Evolutionary conservation across 2,329 filamentous ascomycete species (phyloP), one percentile per base, ranked within the genome.

Genomic region (Fusarium aywerte): DNA sequence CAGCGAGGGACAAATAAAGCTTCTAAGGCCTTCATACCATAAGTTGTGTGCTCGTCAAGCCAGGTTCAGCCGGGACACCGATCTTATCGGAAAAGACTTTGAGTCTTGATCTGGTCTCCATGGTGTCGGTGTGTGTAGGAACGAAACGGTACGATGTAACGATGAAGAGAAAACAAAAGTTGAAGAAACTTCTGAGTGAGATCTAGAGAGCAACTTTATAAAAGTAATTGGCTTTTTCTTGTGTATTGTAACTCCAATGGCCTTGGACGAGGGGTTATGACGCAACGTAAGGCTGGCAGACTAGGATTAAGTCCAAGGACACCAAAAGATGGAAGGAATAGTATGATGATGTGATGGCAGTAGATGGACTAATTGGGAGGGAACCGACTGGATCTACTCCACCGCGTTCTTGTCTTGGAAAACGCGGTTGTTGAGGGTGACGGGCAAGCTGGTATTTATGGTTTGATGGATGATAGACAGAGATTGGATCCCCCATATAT

Each of bases 21-120:
- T 53, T 45, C 27, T 7, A 20, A 54, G 49, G 23, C 36, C 35
- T 54, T 62, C 80, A 71, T 80, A 87, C 85, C 90, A 97, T 93
- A 70, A 96, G 83, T 82, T 97, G 92, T 16, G 89, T 86, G 52
- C 85, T 89, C 9, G 89, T 91, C 73, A 97, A 84, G 43, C 92
- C 92, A 2, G 90, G 87, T 78, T 97, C 93, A 54, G 86, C 81
- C 56, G 91, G 85, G 59, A 96, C 91, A 43, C 91, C 89, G 57
- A 94, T 76, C 81, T 87, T 93, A 39, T 86, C 77, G 55, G 78
- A 78, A 77, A 82, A 81, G 63, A 77, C 76, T 67, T 79, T 79
- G 50, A 82, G 71, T 64, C 77, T 80, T 33, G 76, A 78, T 59
- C 69, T 75, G 58, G 77, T 72, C 45, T 77, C 75, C 68, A 75